Evolutionary conservation across 495 filamentous ascomycete genomes (phyloP), one percentile per base, ranked within the genome.

Genomic region (Tuber melanosporum): DNA sequence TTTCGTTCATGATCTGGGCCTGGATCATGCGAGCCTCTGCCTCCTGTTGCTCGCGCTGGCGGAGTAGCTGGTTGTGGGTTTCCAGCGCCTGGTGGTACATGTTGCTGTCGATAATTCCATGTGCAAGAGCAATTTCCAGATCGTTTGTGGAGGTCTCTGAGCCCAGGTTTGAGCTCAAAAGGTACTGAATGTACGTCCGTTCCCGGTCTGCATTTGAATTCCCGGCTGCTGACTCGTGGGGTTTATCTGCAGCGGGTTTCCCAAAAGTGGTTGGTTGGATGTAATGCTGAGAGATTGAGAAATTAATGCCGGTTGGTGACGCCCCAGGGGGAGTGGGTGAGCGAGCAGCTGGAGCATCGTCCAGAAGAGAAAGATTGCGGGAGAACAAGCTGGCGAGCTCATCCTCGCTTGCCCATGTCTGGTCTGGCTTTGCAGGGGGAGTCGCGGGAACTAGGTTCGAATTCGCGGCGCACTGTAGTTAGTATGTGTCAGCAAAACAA

Each of bases 281-380:
- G 83, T 93, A 93, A 83, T 94, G 92, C 78, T 91, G 91, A 19
- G 91, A 87, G 78, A 93, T 88, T 74, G 89, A 91, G 85, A 92
- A 93, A 73, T 86, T 86, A 75, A 89, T 88, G 19, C 85, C 81
- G 41, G 82, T 71, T 44, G 84, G 78, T 47, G 81, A 74, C 17
- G 76, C 73, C 15, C 73, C 70, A 9, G 75, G 72, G 17, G 80
- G 74, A 4, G 73, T 74, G 42, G 73, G 62, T 12, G 76, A 62
- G 52, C 32, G 52, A 12, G 3, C n/a, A 15, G 3, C n/a, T 62
- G 57, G 57, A 19, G 57, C 12, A 36, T 72, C 70, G 36, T 80
- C 71, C 20, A 71, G 47, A n/a, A 91, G 83, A 26, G 87, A 89
- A 80, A 93, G 85, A 77, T 92, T 89, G 49, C 87, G 89, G 69